phyloP scores from a whole-genome alignment of 164 flowering plant genomes.

The Berberis thunbergii region DNA sequence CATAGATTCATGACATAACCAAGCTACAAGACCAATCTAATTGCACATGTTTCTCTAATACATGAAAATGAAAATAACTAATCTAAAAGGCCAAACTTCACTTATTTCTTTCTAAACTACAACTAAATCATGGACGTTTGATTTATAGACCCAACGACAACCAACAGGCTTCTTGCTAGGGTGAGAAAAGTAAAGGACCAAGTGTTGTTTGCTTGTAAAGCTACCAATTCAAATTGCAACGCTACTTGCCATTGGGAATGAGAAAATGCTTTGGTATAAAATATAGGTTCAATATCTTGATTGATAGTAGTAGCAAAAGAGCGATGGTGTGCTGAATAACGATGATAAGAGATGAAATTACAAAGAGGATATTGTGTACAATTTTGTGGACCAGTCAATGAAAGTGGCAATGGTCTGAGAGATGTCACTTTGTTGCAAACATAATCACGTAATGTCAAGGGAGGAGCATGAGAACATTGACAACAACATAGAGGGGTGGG shows the following conservation, averaged over 20 bases:
- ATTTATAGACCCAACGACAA: conserved; percentile 5
- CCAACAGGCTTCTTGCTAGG: background rate
- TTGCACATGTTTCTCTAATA: too few relatives aligned
- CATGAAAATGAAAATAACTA: too few relatives aligned
- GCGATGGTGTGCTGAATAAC: background rate
- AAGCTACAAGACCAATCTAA: too few relatives aligned
- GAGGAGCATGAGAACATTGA: background rate
- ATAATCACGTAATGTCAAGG: background rate
- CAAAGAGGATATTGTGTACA: conserved; percentile 6
- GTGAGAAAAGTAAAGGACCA: background rate
- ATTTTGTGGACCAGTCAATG: background rate
- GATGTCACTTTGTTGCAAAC: background rate
- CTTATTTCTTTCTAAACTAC: too few relatives aligned
- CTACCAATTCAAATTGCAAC: background rate
- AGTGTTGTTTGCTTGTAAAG: background rate
- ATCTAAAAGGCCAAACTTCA: too few relatives aligned
- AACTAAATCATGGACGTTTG: background rate
- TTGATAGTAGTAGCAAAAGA: background rate
- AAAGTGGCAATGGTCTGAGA: background rate
- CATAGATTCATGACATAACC: too few relatives aligned
- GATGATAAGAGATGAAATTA: background rate
- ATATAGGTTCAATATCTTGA: background rate
- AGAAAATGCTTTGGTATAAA: background rate
- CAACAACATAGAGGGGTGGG: background rate
- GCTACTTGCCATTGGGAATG: background rate